Conservation (phyloP, 805 yeast species). For the Lipomyces mesembrius region DNA sequence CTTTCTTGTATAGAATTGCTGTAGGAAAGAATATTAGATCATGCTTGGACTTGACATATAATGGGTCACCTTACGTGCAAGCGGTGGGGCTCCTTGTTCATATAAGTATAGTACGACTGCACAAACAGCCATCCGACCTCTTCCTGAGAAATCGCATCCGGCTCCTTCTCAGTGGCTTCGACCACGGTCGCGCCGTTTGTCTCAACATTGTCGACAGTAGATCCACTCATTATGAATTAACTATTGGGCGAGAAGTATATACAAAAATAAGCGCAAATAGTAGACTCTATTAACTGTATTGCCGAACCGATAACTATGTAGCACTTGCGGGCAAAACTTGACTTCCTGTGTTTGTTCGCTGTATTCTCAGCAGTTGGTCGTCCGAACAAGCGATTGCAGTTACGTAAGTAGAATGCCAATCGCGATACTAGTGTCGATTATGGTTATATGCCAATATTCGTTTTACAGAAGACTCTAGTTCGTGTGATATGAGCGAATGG, state of each 20-base stretch:
- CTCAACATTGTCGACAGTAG: slow-evolving; percentile 1
- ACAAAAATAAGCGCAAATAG: neutral
- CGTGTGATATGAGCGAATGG: neutral
- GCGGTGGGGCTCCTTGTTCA: slow-evolving; percentile 44
- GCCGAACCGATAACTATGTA: neutral
- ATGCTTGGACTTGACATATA: neutral
- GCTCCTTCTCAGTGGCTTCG: slow-evolving; percentile 12
- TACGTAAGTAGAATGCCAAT: neutral
- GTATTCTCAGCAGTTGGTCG: neutral
- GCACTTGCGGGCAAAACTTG: neutral
- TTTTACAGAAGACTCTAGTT: neutral
- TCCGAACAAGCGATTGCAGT: neutral
- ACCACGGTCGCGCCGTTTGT: neutral
- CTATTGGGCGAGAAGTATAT: neutral
- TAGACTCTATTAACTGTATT: neutral
- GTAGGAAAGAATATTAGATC: neutral
- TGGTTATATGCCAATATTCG: neutral
- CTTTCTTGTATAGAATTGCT: slow-evolving; percentile 46
- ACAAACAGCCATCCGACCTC: slow-evolving; percentile 50
- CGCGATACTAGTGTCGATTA: neutral
- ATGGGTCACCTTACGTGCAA: slow-evolving; percentile 40
- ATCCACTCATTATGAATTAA: neutral
- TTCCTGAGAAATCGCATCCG: slow-evolving; percentile 33
- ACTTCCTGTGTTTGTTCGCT: neutral
- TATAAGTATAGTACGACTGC: slow-evolving; percentile 47